A percentile compares a stretch with the other conserved stretches of the same genome.
These are phyloP conservation scores for Fusarium sp. DNA, from an alignment of 2,329 filamentous ascomycete species.

Conservation along the genomic window DNA sequence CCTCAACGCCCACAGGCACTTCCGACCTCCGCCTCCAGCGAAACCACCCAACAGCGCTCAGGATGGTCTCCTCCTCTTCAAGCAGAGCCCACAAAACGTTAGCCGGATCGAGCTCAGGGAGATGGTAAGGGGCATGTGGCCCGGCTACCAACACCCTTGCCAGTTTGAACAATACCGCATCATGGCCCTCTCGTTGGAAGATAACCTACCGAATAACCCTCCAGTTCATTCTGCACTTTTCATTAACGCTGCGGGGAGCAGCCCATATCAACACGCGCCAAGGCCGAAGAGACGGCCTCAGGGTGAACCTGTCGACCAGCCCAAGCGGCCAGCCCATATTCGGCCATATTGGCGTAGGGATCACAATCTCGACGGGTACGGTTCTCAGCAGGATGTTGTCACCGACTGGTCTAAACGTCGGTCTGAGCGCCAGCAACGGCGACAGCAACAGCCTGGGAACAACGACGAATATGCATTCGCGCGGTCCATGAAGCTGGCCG, in stretches of 20 bases:
- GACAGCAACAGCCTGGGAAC: neutral
- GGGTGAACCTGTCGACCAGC: neutral
- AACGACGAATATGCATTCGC: neutral
- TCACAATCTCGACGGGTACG: no score
- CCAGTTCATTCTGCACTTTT: neutral
- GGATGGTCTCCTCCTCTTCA: neutral
- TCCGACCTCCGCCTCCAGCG: slow-evolving; percentile 16
- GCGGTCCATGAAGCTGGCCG: neutral
- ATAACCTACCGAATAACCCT: neutral
- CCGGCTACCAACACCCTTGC: neutral
- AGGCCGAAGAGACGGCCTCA: neutral
- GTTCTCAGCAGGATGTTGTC: no score
- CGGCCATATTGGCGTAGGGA: no score
- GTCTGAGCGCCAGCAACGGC: neutral
- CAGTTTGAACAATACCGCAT: neutral
- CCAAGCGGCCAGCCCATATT: neutral
- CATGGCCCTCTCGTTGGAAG: neutral
- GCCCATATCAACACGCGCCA: no score
- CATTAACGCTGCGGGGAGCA: neutral
- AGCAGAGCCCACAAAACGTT: neutral
- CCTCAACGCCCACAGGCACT: neutral
- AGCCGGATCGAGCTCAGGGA: neutral
- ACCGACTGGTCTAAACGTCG: neutral
- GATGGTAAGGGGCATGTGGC: neutral
- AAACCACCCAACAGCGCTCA: neutral